Percentiles rank a stretch among this genome's conserved stretches.
Conservation (phyloP, 139 green algal species). For the Coelastrella sp. region DNA sequence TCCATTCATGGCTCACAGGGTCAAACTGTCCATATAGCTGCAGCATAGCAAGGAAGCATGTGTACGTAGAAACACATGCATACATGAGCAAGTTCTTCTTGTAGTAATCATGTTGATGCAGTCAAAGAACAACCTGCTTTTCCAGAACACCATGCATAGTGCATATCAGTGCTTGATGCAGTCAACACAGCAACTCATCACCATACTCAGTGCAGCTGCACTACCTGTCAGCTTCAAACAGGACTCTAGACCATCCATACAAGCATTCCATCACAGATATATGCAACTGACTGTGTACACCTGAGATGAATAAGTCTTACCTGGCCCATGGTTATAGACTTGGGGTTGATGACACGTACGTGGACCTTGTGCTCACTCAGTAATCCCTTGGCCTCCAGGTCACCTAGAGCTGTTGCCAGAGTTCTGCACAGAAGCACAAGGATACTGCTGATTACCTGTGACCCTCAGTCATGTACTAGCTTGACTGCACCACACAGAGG, state of each 20-base stretch:
- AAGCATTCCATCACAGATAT: too few species aligned
- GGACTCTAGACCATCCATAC: too few species aligned
- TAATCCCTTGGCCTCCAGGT: slow-evolving; percentile 61
- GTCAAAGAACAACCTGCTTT: too few species aligned
- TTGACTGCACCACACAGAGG: background rate
- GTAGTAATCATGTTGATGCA: too few species aligned
- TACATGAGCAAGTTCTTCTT: too few species aligned
- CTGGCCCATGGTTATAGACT: slow-evolving; percentile 70
- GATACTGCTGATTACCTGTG: background rate
- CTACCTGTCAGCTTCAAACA: too few species aligned
- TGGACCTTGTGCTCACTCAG: slow-evolving; percentile 73
- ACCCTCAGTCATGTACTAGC: background rate
- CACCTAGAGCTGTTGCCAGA: slow-evolving; percentile 67
- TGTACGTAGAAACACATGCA: background rate
- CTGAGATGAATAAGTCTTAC: background rate
- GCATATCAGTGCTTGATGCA: too few species aligned
- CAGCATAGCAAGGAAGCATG: slow-evolving; percentile 65
- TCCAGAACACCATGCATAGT: too few species aligned
- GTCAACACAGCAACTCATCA: too few species aligned
- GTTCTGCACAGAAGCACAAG: background rate
- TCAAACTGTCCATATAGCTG: slow-evolving; percentile 89
- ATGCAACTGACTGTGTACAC: too few species aligned
- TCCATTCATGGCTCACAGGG: slow-evolving; percentile 79
- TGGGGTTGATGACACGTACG: slow-evolving; percentile 79
- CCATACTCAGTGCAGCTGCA: too few species aligned